These are phyloP conservation scores for Aspergillus caelatus DNA, from an alignment of 2,329 filamentous ascomycete species.

Conservation along the genomic window DNA sequence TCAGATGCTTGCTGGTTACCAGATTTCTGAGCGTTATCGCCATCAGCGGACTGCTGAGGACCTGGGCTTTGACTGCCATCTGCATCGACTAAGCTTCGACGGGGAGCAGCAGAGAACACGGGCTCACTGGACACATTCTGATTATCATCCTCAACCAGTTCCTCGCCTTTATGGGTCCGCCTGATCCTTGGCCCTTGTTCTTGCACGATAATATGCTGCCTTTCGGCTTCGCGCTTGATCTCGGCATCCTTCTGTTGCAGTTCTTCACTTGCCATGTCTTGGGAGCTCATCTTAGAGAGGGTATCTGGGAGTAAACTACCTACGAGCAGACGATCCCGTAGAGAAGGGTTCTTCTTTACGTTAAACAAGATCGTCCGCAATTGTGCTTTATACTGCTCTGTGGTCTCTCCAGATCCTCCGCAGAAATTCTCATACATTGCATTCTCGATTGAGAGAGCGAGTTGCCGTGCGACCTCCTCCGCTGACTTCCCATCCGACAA, in stretches of 20 bases:
- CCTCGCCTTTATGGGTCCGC: constrained; percentile 93
- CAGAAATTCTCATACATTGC: constrained; percentile 59
- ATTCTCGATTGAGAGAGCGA: constrained; percentile 80
- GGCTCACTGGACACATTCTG: constrained; percentile 50
- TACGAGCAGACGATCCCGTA: constrained; percentile 75
- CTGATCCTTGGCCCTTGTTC: constrained; percentile 77
- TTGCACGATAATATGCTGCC: constrained; percentile 75
- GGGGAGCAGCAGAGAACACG: constrained; percentile 50
- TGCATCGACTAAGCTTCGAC: constrained; percentile 42
- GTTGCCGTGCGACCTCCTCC: constrained; percentile 66
- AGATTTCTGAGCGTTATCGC: constrained; percentile 20
- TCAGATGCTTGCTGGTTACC: constrained; percentile 35
- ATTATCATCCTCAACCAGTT: constrained; percentile 77
- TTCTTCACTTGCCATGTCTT: constrained; percentile 91
- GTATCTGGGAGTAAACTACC: constrained; percentile 71
- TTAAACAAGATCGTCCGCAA: constrained; percentile 81
- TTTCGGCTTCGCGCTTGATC: constrained; percentile 60
- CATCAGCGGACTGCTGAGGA: constrained; percentile 24
- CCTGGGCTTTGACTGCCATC: constrained; percentile 33
- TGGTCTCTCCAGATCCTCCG: constrained; percentile 54
- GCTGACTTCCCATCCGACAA: constrained; percentile 66
- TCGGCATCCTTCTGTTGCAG: constrained; percentile 67
- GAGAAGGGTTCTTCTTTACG: constrained; percentile 81
- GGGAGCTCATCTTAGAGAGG: constrained; percentile 83
- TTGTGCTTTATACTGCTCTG: constrained; percentile 62